phyloP scores from a whole-genome alignment of 371 early-diverging fungal species.

The Smittium mucronatum region DNA sequence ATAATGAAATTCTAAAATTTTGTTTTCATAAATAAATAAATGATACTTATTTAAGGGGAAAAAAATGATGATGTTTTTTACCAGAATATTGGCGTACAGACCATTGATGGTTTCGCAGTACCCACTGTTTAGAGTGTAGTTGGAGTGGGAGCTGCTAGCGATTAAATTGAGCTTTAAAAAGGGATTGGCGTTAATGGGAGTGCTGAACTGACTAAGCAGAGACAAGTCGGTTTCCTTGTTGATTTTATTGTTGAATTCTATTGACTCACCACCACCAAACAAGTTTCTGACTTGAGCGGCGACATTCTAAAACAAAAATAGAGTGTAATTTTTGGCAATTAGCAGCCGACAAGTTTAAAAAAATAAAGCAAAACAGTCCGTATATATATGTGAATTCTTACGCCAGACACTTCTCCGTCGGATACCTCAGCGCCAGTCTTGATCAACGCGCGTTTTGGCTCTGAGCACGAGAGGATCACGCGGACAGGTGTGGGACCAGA shows the following conservation, averaged over 20 bases:
- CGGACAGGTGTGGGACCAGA: slow-evolving; percentile 41
- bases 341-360: no score
- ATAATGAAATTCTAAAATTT: no score
- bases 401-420: slow-evolving; percentile 55
- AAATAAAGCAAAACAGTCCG: no score
- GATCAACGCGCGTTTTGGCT: slow-evolving; percentile 51
- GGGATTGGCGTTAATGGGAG: slow-evolving; percentile 36
- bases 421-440: slow-evolving; percentile 73
- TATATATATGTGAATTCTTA: slow-evolving; percentile 11
- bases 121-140: slow-evolving; percentile 11
- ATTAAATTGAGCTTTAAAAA: slow-evolving; percentile 26
- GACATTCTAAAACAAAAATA: slow-evolving; percentile 3
- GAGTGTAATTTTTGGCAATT: no score
- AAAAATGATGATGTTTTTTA: neutral
- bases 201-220: slow-evolving; percentile 42
- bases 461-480: slow-evolving; percentile 52
- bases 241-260: slow-evolving; percentile 54
- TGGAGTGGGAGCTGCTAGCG: slow-evolving; percentile 26
- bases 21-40: no score
- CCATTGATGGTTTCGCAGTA: slow-evolving; percentile 1
- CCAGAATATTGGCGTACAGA: neutral
- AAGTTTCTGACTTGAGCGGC: slow-evolving; percentile 48
- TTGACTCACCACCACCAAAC: slow-evolving; percentile 70
- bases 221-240: slow-evolving; percentile 58
- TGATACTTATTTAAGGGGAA: neutral